These are phyloP conservation scores for Calonectria hongkongensis DNA, from an alignment of 2,329 filamentous ascomycete species.

Conservation along the genomic window DNA sequence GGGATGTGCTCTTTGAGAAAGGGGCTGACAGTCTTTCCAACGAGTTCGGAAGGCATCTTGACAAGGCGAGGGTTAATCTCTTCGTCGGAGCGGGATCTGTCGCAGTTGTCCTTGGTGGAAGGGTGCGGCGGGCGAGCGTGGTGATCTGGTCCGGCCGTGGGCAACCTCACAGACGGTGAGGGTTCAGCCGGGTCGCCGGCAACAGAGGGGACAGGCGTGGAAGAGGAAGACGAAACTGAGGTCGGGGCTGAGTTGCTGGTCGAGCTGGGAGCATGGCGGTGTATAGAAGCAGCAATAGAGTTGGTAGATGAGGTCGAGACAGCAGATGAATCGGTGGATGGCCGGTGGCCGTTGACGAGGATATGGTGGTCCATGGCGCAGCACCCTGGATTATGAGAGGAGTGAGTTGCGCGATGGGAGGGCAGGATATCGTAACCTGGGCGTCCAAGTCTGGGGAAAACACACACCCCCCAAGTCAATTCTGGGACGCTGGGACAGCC, in stretches of 20 bases:
- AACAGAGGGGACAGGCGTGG: slow-evolving; percentile 39
- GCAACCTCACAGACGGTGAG: slow-evolving; percentile 40
- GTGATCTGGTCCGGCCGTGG: slow-evolving; percentile 40
- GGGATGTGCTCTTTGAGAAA: slow-evolving; percentile 95
- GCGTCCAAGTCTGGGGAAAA: slow-evolving; percentile 48
- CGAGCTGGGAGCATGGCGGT: slow-evolving; percentile 50
- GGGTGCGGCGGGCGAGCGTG: slow-evolving; percentile 50
- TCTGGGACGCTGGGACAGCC: slow-evolving; percentile 20
- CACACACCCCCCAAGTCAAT: slow-evolving; percentile 34
- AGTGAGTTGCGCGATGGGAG: slow-evolving; percentile 55
- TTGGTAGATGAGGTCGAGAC: slow-evolving; percentile 42
- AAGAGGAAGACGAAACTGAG: slow-evolving; percentile 34
- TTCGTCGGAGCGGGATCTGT: slow-evolving; percentile 70
- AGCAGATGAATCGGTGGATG: slow-evolving; percentile 46
- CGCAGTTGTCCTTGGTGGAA: slow-evolving; percentile 66
- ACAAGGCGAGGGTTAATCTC: slow-evolving; percentile 69
- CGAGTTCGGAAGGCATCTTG: slow-evolving; percentile 79
- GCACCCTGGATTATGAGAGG: slow-evolving; percentile 45
- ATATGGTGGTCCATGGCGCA: slow-evolving; percentile 53
- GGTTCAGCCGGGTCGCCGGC: slow-evolving; percentile 34
- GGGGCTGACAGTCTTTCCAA: slow-evolving; percentile 86
- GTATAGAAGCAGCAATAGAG: slow-evolving; percentile 45
- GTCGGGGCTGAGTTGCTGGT: slow-evolving; percentile 22
- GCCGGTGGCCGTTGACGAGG: slow-evolving; percentile 54
- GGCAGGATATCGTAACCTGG: slow-evolving; percentile 56